These are phyloP conservation scores for Alliaria petiolata DNA, from an alignment of 345 rosid genomes.

Conservation along the genomic window DNA sequence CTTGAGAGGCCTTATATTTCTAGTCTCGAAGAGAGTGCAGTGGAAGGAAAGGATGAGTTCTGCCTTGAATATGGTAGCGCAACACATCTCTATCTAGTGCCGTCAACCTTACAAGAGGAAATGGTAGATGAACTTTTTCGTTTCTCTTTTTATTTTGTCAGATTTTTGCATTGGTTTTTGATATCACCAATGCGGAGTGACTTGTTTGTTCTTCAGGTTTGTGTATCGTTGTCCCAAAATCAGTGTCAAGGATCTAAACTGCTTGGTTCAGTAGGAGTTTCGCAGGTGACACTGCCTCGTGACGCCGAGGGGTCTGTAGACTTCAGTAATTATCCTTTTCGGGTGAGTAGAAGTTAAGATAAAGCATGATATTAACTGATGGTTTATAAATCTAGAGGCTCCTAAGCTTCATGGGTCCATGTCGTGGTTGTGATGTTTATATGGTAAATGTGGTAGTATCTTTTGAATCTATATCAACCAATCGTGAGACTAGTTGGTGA, in stretches of 20 bases:
- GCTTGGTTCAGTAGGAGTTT: conserved; percentile 50
- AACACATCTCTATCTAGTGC: conserved; percentile 81
- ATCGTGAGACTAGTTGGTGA: not conserved
- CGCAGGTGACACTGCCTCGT: conserved; percentile 86
- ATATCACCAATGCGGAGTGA: conserved; percentile 18
- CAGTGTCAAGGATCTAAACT: conserved; percentile 62
- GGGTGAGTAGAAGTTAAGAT: conserved; percentile 47
- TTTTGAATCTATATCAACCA: not conserved
- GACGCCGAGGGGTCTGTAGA: conserved; percentile 82
- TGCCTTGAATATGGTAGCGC: conserved; percentile 96
- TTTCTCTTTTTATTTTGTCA: not conserved
- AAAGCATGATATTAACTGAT: conserved; percentile 2
- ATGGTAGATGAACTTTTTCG: conserved; percentile 41
- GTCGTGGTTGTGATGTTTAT: not conserved
- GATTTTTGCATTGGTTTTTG: conserved; percentile 6
- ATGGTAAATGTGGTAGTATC: not conserved
- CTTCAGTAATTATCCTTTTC: conserved; percentile 81
- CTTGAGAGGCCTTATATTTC: conserved; percentile 83
- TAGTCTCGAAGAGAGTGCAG: conserved; percentile 48
- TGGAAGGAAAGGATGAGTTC: conserved; percentile 50
- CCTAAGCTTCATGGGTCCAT: not conserved
- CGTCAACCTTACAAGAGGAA: conserved; percentile 74
- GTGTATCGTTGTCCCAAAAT: conserved; percentile 59
- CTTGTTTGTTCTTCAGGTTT: conserved; percentile 51
- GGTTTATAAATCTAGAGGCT: not conserved